These are phyloP conservation scores for Ascochyta viciae-villosae DNA, from an alignment of 2,329 filamentous ascomycete species.

Conservation along the genomic window DNA sequence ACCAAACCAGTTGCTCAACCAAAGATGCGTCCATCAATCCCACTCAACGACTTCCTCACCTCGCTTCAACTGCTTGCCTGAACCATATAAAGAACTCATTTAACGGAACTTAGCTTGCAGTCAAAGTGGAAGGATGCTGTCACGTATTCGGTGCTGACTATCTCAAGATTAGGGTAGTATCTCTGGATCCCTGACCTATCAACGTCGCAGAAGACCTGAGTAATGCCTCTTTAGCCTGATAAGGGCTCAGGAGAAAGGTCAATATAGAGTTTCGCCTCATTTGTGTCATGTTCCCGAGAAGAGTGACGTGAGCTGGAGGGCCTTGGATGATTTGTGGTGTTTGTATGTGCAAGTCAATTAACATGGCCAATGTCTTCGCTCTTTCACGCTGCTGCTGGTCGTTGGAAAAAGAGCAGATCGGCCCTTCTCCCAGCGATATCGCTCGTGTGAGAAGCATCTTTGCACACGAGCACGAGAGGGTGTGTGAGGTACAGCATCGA, in stretches of 20 bases:
- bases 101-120: neutral
- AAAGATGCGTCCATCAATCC: too few species aligned
- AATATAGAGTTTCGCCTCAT: neutral
- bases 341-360: neutral
- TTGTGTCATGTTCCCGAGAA: neutral
- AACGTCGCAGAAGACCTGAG: neutral
- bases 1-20: too few species aligned
- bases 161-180: neutral
- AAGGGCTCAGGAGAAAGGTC: neutral
- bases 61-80: neutral
- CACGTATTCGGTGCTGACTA: neutral
- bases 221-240: neutral
- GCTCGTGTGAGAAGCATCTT: neutral
- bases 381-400: neutral
- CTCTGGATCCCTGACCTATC: too few species aligned
- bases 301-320: neutral
- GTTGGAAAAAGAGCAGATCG: neutral
- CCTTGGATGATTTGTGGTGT: neutral
- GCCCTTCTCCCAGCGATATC: constrained; percentile 4
- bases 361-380: neutral
- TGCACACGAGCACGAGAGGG: constrained; percentile 9
- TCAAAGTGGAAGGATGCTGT: neutral
- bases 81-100: neutral
- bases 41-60: neutral
- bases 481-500: constrained; percentile 6